Evolutionary conservation across 768 basidiomycete species (phyloP).

Genomic region (Xanthoconium purpureum): DNA sequence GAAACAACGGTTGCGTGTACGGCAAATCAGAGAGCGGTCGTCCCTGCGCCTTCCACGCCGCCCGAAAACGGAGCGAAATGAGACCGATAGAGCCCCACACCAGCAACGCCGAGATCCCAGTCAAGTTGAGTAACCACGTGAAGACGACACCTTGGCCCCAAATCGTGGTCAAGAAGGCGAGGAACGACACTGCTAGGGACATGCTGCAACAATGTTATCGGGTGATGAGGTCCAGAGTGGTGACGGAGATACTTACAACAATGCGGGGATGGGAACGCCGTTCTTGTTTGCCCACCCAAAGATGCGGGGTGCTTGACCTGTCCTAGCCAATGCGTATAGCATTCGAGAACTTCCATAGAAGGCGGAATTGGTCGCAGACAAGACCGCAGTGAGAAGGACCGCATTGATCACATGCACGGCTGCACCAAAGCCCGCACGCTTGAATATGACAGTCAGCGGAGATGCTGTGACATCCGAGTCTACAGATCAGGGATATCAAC

Average conservation of each 20-base stretch:
- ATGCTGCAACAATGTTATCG: constrained; percentile 33
- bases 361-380: constrained; percentile 63
- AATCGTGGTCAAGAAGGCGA: constrained; percentile 57
- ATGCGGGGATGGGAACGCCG: constrained; percentile 59
- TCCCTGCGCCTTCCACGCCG: constrained; percentile 55
- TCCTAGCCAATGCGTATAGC: constrained; percentile 57
- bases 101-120: constrained; percentile 63
- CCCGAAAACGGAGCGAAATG: constrained; percentile 59
- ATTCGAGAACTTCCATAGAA: constrained; percentile 66
- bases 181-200: constrained; percentile 44
- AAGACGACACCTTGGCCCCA: constrained; percentile 57
- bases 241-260: constrained; percentile 41
- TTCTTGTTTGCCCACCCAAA: constrained; percentile 64
- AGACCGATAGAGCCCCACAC: constrained; percentile 61
- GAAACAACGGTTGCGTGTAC: constrained; percentile 54
- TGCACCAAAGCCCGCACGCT: constrained; percentile 59
- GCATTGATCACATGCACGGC: constrained; percentile 64
- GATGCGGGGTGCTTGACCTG: constrained; percentile 60
- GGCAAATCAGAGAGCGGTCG: constrained; percentile 52
- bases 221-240: not conserved
- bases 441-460: constrained; percentile 62
- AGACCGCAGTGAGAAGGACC: constrained; percentile 61
- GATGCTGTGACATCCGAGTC: constrained; percentile 53
- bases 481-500: constrained; percentile 14
- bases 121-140: constrained; percentile 59